Evolutionary conservation across 768 basidiomycete genomes (phyloP).

Genomic region (Cystofilobasidium ferigula): DNA sequence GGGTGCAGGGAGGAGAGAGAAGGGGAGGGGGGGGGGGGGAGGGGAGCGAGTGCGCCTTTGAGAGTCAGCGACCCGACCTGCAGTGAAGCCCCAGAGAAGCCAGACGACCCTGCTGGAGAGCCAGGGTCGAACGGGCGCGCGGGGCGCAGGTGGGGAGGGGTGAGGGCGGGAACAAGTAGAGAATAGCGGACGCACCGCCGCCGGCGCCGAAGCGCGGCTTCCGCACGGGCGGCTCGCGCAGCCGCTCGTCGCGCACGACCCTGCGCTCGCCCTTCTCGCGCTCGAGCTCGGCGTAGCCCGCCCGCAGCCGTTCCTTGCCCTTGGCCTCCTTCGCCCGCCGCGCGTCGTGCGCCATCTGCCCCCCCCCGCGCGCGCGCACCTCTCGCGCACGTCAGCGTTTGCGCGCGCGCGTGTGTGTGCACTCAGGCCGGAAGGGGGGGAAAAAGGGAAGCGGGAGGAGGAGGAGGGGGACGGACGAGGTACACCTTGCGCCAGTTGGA

Average conservation of each 20-base stretch:
- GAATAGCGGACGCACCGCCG: too few relatives aligned
- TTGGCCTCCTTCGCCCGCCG: slow-evolving; percentile 13
- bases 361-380: too few relatives aligned
- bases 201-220: neutral
- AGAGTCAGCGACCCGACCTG: too few relatives aligned
- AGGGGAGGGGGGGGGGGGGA: too few relatives aligned
- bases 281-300: slow-evolving; percentile 9
- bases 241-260: slow-evolving; percentile 9
- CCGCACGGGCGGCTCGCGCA: slow-evolving; percentile 7
- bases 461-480: neutral
- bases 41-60: too few relatives aligned
- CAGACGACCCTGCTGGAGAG: too few relatives aligned
- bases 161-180: too few relatives aligned
- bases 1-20: too few relatives aligned
- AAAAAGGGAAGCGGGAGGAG: neutral
- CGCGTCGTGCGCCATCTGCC: slow-evolving; percentile 15
- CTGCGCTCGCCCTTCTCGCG: slow-evolving; percentile 7
- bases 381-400: neutral
- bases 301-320: slow-evolving; percentile 5
- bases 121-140: too few relatives aligned
- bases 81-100: too few relatives aligned
- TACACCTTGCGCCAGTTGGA: slow-evolving; percentile 21
- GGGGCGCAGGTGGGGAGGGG: too few relatives aligned
- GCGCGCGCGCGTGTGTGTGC: too few relatives aligned
- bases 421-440: neutral